Conservation (phyloP, 768 basidiomycete species). For the Boletus bicolor region DNA sequence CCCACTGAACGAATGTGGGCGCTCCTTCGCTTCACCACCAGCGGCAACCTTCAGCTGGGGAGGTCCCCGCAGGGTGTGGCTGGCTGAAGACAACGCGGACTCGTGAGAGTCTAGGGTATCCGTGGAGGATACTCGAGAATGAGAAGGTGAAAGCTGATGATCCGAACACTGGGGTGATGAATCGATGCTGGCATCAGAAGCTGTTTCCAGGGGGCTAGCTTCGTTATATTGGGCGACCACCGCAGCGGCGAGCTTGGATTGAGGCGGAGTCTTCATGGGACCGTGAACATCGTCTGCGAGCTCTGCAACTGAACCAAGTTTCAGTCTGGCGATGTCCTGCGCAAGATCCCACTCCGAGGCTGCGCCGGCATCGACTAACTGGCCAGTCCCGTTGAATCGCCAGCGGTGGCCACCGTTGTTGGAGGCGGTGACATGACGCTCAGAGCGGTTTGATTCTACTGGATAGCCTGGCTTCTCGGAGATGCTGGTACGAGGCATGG, state of each 20-base stretch:
- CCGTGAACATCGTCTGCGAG: constrained; percentile 46
- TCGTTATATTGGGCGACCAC: constrained; percentile 58
- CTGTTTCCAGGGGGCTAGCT: constrained; percentile 69
- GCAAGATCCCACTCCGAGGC: constrained; percentile 67
- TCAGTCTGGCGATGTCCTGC: constrained; percentile 69
- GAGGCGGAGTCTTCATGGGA: constrained; percentile 64
- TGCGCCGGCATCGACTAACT: constrained; percentile 53
- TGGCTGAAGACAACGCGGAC: constrained; percentile 48
- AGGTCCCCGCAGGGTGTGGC: constrained; percentile 55
- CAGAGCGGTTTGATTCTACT: constrained; percentile 31
- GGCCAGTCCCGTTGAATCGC: constrained; percentile 62
- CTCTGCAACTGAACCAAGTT: constrained; percentile 57
- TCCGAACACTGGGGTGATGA: constrained; percentile 71
- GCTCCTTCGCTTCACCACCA: constrained; percentile 61
- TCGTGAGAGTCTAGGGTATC: constrained; percentile 66
- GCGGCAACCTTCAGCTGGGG: constrained; percentile 52
- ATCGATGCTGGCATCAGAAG: constrained; percentile 66
- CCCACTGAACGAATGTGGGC: constrained; percentile 80
- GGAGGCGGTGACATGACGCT: constrained; percentile 37
- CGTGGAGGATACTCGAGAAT: constrained; percentile 81
- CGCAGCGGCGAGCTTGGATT: constrained; percentile 53
- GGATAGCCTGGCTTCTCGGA: constrained; percentile 21
- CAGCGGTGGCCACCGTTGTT: constrained; percentile 48
- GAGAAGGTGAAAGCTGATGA: constrained; percentile 62
- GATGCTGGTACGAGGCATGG: constrained; percentile 47